Base-by-base conservation (phyloP, 2,329 filamentous ascomycete species). In the Cercospora zeae-maydis region DNA sequence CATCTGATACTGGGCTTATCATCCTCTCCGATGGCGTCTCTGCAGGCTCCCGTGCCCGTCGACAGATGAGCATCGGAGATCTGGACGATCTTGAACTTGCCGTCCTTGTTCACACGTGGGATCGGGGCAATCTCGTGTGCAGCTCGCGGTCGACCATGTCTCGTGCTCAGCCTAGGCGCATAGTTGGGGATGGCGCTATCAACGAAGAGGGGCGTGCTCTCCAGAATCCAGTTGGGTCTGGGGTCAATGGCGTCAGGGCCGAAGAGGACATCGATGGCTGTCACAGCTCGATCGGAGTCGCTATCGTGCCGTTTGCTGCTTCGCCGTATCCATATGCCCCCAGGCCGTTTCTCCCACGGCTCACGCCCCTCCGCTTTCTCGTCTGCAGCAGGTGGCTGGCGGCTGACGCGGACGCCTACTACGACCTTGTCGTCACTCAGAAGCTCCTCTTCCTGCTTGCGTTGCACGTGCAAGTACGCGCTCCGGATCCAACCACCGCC, bases 41-140 rank as follows among this genome's bases (percentile, higher is more conserved):
- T 87, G 74, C 95, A 99, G 49, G 79, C 78, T 9, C 95, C 95
- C 4, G 93, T 83, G 9, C 93, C 95, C 2, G 95, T 99, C 73
- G 92, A 93, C 61, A 99, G 79, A 77, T 99, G 95, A 65, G 98
- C 79, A 78, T 99, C 95, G n/a, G 92, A 90, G 60, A 96, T 82
- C 78, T 99, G 95, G 84, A 99, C 87, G 67, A 99, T 96, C 81
- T 98, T 98, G 81, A 98, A 98, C 70, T 89, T 92, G 31, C 93
- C 95, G 74, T 95, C 92, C 65, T 96, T 92, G 47, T 86, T 85
- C 66, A 99, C 91, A 63, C 90, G 86, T 10, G 89, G 90, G 39
- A 86, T 80, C 0, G 90, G 89, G 3, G 64, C 54, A 8, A 66
- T 65, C 75, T 88, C 92, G 71, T 87, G 84, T 36, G 83, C 76